phyloP scores from a whole-genome alignment of 768 basidiomycete genomes.

The Phallus indusiatus region DNA sequence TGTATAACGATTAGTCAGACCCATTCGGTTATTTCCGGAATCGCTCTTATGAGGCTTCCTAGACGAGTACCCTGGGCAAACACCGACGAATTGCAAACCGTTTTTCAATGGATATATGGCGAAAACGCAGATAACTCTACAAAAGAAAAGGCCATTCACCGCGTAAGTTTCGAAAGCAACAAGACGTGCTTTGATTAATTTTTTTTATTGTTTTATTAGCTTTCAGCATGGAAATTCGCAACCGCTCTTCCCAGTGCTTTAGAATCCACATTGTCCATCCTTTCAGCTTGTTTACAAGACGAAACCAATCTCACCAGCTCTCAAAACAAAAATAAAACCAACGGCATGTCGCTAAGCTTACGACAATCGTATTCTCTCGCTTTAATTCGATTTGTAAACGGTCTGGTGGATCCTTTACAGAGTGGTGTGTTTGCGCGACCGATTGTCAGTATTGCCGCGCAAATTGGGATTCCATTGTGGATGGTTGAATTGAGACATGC shows the following conservation, averaged over 20 bases:
- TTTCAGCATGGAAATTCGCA: conserved; percentile 72
- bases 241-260: conserved; percentile 74
- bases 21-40: neutral
- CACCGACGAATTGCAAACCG: conserved; percentile 58
- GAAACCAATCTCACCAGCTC: conserved; percentile 13
- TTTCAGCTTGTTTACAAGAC: conserved; percentile 55
- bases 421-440: conserved; percentile 82
- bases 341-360: conserved; percentile 32
- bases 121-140: conserved; percentile 52
- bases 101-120: conserved; percentile 66
- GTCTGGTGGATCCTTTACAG: conserved; percentile 91
- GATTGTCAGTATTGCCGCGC: conserved; percentile 78
- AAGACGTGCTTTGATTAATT: neutral
- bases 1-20: neutral
- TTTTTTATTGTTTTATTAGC: conserved; percentile 28
- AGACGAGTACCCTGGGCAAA: conserved; percentile 74
- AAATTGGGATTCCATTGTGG: conserved; percentile 80
- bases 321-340: too few relatives aligned
- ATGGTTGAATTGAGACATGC: conserved; percentile 91
- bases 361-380: conserved; percentile 76
- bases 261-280: conserved; percentile 57
- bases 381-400: conserved; percentile 85
- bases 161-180: conserved; percentile 36
- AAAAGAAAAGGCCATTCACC: conserved; percentile 49
- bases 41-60: conserved; percentile 52